Evolutionary conservation across 371 early-diverging fungal genomes (phyloP), one percentile per base, ranked within the genome.

Genomic region (Zychaea mexicana): DNA sequence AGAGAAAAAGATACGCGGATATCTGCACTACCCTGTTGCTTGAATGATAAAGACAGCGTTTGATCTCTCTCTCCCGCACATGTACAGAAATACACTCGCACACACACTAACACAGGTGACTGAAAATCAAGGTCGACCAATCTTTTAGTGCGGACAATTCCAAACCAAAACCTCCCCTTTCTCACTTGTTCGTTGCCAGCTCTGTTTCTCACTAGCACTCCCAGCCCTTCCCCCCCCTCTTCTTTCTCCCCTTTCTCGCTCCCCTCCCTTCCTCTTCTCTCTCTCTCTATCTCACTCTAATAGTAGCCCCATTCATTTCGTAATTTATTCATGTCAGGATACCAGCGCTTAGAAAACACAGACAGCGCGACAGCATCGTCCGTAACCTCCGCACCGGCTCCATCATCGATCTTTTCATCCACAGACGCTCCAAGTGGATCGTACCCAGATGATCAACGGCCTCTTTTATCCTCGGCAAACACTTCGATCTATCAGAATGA

Each of bases 291-390:
- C 15, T 42, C 60, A 30, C 56, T 31, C 39, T 64, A 42, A 42
- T 15, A 42, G n/a, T n/a, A n/a, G n/a, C n/a, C 31, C 32, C 17
- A 5, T 26, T 28, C 42, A 15, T 8, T 45, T 9, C 57, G 19
- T 36, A 53, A 32, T 55, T 55, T 26, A 21, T 47, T 39, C 52
- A 66, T 62, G 56, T 59, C 68, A 54, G 57, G 74, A 28, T 78
- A 78, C 59, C 68, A 72, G 42, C 56, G 64, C 22, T 69, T 78
- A 57, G 65, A 70, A 38, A 66, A 58, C 15, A 62, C 66, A 31
- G 71, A 70, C 19, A 49, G 49, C n/a, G 63, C 61, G 10, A 62
- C 67, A 27, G 70, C 68, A 6, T 72, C 74, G 15, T 74, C 78
- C 26, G 66, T 71, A 17, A 68, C 66, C 4, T 72, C 74, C 27